Evolutionary conservation across 371 early-diverging fungal species (phyloP).

Genomic region (Saksenaea oblongispora): DNA sequence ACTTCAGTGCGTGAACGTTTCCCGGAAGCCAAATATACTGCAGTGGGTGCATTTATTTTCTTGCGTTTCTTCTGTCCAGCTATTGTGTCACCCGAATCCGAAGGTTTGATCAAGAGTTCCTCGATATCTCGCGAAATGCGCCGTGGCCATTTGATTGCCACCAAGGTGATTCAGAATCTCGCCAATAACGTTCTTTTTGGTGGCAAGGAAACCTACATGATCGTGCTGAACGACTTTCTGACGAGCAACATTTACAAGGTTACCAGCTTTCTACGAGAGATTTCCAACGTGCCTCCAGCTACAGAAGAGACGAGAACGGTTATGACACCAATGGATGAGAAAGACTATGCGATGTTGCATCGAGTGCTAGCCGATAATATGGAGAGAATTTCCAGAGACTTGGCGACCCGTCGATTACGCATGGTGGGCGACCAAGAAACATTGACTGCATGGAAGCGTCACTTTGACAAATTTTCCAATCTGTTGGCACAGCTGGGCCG

Average conservation of each 20-base stretch:
- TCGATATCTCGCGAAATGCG: constrained; percentile 46
- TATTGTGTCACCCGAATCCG: constrained; percentile 83
- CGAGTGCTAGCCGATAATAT: constrained; percentile 64
- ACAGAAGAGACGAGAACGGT: constrained; percentile 14
- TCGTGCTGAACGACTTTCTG: constrained; percentile 79
- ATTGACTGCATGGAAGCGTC: constrained; percentile 35
- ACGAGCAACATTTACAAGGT: constrained; percentile 65
- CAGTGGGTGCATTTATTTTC: constrained; percentile 93
- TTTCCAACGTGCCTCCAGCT: constrained; percentile 32
- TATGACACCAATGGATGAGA: constrained; percentile 46
- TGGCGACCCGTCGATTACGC: constrained; percentile 31
- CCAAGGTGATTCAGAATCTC: constrained; percentile 94
- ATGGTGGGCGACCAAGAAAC: constrained; percentile 16
- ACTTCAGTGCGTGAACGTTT: constrained; percentile 75
- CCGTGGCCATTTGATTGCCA: constrained; percentile 83
- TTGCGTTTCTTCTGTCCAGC: constrained; percentile 94
- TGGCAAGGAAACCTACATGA: constrained; percentile 89
- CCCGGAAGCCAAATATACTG: constrained; percentile 79
- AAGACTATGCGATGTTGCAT: constrained; percentile 58
- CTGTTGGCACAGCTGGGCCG: constrained; percentile 83
- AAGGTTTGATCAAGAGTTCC: constrained; percentile 38
- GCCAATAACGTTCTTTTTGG: constrained; percentile 94
- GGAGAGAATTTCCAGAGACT: constrained; percentile 61
- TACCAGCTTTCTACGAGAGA: constrained; percentile 56
- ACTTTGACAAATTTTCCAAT: constrained; percentile 74